Evolutionary conservation across 1,284 basidiomycete genomes (phyloP).

Genomic region (Fomitopsis palustris): DNA sequence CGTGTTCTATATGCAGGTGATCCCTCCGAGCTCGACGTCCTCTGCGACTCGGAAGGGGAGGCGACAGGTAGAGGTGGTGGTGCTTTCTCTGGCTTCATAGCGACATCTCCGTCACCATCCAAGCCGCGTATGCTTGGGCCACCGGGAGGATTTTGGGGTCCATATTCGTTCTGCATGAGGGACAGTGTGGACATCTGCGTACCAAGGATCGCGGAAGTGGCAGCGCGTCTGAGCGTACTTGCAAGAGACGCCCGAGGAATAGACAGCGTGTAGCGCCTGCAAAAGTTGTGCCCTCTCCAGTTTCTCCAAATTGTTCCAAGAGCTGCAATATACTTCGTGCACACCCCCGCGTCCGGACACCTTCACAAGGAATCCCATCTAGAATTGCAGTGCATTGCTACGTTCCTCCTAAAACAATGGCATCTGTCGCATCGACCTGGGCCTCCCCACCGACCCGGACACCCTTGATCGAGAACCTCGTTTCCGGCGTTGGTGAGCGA

Average conservation of each 20-base stretch:
- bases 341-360: background rate
- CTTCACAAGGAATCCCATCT: background rate
- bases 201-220: no score
- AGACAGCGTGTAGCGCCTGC: background rate
- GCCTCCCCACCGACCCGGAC: conserved; percentile 70
- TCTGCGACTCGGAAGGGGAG: conserved; percentile 11
- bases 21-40: conserved; percentile 4
- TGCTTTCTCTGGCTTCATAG: background rate
- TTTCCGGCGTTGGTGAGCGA: conserved; percentile 83
- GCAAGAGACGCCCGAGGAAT: background rate
- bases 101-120: background rate
- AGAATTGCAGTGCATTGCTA: background rate
- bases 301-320: background rate
- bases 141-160: no score
- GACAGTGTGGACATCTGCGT: no score
- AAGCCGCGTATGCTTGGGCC: background rate
- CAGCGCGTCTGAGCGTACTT: background rate
- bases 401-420: conserved; percentile 18
- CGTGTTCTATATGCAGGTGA: conserved; percentile 38
- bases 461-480: conserved; percentile 85
- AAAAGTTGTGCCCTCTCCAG: background rate
- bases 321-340: background rate
- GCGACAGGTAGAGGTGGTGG: conserved; percentile 1
- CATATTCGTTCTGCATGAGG: background rate
- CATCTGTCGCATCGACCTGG: conserved; percentile 55